Conservation (phyloP, 345 rosid genomes). For the Erodium maritimum region DNA sequence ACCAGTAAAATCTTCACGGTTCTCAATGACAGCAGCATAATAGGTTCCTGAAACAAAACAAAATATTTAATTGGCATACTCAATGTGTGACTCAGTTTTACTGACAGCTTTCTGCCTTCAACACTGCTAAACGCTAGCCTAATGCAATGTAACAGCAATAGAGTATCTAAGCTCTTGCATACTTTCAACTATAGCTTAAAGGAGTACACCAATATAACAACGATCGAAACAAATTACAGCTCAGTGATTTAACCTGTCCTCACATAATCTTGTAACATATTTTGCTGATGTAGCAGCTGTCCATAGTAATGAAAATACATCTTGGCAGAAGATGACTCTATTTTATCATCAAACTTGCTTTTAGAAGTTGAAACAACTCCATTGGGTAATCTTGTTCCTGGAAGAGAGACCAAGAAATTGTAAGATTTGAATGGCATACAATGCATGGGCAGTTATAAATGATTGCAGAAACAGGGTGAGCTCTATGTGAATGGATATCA, state of each 20-base stretch:
- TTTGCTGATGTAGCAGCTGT: conserved; percentile 91
- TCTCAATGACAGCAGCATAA: conserved; percentile 95
- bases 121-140: too few species aligned
- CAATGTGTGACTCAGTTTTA: not conserved
- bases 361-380: conserved; percentile 36
- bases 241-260: conserved; percentile 60
- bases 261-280: conserved; percentile 97
- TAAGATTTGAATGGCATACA: not conserved
- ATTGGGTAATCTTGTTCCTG: conserved; percentile 40
- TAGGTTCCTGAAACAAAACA: conserved; percentile 84
- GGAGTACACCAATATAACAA: too few species aligned
- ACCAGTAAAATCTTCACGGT: conserved; percentile 77
- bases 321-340: conserved; percentile 87
- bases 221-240: not conserved
- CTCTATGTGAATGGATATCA: too few species aligned
- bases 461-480: too few species aligned
- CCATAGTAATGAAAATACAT: conserved; percentile 99
- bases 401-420: conserved; percentile 4
- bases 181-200: too few species aligned
- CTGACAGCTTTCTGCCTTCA: not conserved
- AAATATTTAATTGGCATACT: not conserved
- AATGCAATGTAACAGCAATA: too few species aligned
- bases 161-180: too few species aligned
- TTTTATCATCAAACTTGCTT: conserved; percentile 84
- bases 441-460: too few species aligned